A percentile compares a stretch with the other conserved stretches of the same genome.
These are phyloP conservation scores for Venturia carpophila DNA, from an alignment of 2,329 filamentous ascomycete genomes.

Conservation along the genomic window DNA sequence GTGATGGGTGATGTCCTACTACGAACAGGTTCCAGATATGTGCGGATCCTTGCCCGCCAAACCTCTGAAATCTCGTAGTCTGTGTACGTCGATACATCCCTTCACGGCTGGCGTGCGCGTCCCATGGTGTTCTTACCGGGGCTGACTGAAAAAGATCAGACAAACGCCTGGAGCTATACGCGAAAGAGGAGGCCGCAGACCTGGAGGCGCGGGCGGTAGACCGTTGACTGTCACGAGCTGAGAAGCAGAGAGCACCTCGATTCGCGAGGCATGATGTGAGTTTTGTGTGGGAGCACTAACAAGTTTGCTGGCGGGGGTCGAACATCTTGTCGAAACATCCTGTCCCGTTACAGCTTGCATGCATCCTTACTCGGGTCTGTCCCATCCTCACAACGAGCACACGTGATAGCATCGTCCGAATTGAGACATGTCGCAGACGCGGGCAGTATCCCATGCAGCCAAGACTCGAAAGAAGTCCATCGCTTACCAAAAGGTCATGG, in stretches of 20 bases:
- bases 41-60: not conserved
- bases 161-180: not conserved
- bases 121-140: not conserved
- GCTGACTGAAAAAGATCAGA: not conserved
- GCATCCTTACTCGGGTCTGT: not conserved
- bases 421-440: not conserved
- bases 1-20: not conserved
- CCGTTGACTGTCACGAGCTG: not conserved
- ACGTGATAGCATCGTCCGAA: not conserved
- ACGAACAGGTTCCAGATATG: not conserved
- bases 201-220: not conserved
- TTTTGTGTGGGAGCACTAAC: not conserved
- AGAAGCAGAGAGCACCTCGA: not conserved
- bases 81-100: not conserved
- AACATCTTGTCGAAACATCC: too few relatives aligned
- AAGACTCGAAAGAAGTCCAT: too few relatives aligned
- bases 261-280: not conserved
- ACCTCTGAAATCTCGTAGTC: not conserved
- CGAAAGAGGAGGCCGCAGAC: not conserved
- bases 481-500: too few relatives aligned
- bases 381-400: not conserved
- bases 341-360: too few relatives aligned
- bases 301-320: too few relatives aligned
- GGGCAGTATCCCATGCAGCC: not conserved
- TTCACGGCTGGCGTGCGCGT: too few relatives aligned